These are phyloP conservation scores for Nepenthes alata DNA, from an alignment of 179 eudicot genomes.

Conservation along the genomic window DNA sequence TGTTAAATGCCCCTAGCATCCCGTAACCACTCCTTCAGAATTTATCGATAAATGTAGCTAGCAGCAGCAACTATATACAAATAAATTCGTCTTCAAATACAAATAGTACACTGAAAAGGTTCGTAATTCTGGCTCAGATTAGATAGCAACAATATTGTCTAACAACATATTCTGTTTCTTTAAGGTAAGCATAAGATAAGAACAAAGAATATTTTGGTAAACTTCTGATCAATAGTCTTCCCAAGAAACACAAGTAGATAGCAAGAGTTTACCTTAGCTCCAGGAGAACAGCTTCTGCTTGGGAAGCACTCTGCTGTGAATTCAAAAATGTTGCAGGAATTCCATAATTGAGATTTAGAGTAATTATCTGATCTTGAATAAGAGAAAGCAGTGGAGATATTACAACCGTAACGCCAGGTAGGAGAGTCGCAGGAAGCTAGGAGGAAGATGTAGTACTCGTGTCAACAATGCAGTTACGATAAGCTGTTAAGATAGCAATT, in stretches of 20 bases:
- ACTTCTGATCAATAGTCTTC: not conserved
- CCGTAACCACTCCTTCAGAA: too few species aligned
- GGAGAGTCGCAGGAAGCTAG: slow-evolving; percentile 90
- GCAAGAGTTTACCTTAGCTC: slow-evolving; percentile 55
- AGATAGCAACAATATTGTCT: not conserved
- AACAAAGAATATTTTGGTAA: too few species aligned
- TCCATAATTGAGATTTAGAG: slow-evolving; percentile 80
- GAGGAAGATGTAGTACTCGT: slow-evolving; percentile 6
- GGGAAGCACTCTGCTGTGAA: slow-evolving; percentile 84
- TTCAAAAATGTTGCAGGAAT: slow-evolving; percentile 86
- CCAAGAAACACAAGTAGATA: not conserved
- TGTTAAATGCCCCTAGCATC: too few species aligned
- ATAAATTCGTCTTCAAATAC: not conserved
- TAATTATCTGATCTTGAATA: slow-evolving; percentile 93
- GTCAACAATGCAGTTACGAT: not conserved
- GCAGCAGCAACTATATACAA: slow-evolving; percentile 1
- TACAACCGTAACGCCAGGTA: slow-evolving; percentile 81
- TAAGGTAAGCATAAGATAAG: not conserved
- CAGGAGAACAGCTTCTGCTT: slow-evolving; percentile 77
- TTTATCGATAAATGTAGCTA: not conserved
- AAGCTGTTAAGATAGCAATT: not conserved
- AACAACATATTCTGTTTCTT: not conserved
- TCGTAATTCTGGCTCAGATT: not conserved
- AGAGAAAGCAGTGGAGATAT: slow-evolving; percentile 93
- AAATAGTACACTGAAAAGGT: slow-evolving; percentile 1